Percentiles rank a stretch among this genome's conserved stretches.
Evolutionary conservation across 2,329 filamentous ascomycete species (phyloP).

Genomic region (Colletotrichum lindemuthianum): DNA sequence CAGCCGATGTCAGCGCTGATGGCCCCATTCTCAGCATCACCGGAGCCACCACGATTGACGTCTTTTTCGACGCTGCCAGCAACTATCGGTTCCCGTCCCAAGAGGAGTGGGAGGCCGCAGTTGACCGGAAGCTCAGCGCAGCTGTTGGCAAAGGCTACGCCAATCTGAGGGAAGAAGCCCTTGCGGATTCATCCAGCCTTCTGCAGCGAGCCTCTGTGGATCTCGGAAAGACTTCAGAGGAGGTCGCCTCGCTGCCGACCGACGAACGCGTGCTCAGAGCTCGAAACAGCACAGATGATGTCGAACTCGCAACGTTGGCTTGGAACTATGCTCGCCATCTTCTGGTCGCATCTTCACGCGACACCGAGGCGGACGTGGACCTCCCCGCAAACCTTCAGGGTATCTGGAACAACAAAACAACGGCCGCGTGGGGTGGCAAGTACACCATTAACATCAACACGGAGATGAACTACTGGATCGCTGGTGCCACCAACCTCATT

Average conservation of each 20-base stretch:
- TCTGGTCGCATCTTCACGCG: slow-evolving; percentile 42
- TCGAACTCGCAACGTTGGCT: slow-evolving; percentile 41
- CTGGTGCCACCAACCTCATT: slow-evolving; percentile 43
- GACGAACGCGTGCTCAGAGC: slow-evolving; percentile 28
- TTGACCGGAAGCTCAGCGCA: slow-evolving; percentile 39
- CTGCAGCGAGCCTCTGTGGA: slow-evolving; percentile 39
- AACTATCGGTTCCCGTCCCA: slow-evolving; percentile 40
- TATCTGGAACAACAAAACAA: slow-evolving; percentile 46
- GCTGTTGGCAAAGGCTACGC: slow-evolving; percentile 38
- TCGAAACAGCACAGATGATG: slow-evolving; percentile 38
- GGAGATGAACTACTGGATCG: slow-evolving; percentile 54
- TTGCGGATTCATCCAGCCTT: slow-evolving; percentile 38
- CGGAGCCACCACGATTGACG: slow-evolving; percentile 39
- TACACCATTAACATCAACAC: slow-evolving; percentile 57
- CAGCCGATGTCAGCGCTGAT: slow-evolving; percentile 11
- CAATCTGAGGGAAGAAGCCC: slow-evolving; percentile 28
- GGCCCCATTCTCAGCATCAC: slow-evolving; percentile 31
- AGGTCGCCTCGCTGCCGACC: slow-evolving; percentile 16
- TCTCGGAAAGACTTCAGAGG: slow-evolving; percentile 32
- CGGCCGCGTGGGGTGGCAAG: slow-evolving; percentile 51
- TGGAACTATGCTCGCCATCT: slow-evolving; percentile 47
- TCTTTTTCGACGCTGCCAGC: slow-evolving; percentile 42
- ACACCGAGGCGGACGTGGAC: slow-evolving; percentile 35
- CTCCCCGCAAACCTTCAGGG: slow-evolving; percentile 49
- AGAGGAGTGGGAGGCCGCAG: slow-evolving; percentile 38